These are phyloP conservation scores for Globisporangium okanoganense DNA, from an alignment of 352 stramenopile species.

Conservation along the genomic window DNA sequence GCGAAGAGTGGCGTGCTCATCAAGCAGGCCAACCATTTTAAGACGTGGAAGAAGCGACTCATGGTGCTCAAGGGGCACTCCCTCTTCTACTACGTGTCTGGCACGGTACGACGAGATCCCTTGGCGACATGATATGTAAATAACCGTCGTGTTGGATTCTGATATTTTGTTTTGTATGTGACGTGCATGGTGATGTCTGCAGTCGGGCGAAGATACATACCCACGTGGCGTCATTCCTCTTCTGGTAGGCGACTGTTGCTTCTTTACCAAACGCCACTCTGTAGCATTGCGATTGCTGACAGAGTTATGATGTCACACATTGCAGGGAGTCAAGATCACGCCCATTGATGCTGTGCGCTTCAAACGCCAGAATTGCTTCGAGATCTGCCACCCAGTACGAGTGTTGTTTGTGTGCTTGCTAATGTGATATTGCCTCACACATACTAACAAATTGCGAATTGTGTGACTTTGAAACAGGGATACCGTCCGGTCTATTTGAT, in stretches of 20 bases:
- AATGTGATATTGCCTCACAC: neutral
- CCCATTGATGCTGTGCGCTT: conserved; percentile 73
- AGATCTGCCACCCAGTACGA: conserved; percentile 77
- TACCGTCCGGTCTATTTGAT: conserved; percentile 83
- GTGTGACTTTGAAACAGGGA: conserved; percentile 31
- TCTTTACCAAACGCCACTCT: neutral
- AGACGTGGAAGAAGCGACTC: conserved; percentile 87
- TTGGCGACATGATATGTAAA: conserved; percentile 2
- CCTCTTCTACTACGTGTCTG: conserved; percentile 87
- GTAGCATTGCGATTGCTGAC: neutral
- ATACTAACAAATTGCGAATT: neutral
- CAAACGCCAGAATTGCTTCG: conserved; percentile 86
- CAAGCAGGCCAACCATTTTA: conserved; percentile 87
- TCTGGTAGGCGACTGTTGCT: conserved; percentile 18
- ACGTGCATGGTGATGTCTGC: conserved; percentile 8
- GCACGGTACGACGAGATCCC: conserved; percentile 44
- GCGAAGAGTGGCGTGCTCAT: conserved; percentile 84
- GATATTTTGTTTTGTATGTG: conserved; percentile 7
- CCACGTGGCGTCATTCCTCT: conserved; percentile 77
- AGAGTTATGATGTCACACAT: neutral
- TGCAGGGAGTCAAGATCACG: conserved; percentile 65
- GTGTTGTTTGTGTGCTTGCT: neutral
- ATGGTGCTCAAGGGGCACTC: conserved; percentile 88
- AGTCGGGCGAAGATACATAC: conserved; percentile 85
- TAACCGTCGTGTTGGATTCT: conserved; percentile 5